A percentile compares a stretch with the other conserved stretches of the same genome.
These are phyloP conservation scores for Rhododendron simsii DNA, from an alignment of 148 eudicot species.

Conservation along the genomic window DNA sequence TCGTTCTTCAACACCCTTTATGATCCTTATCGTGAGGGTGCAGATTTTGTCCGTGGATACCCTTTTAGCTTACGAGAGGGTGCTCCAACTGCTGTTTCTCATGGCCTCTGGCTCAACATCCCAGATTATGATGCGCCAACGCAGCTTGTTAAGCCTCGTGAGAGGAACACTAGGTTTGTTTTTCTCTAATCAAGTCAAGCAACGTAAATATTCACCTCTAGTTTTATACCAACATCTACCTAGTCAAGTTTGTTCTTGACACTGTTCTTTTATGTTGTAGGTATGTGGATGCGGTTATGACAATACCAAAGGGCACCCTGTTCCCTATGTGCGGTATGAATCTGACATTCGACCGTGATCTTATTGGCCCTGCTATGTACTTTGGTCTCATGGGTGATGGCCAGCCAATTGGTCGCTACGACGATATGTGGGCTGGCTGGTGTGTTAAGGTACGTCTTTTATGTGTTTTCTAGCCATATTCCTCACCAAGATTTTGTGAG, in stretches of 20 bases:
- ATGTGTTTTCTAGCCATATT: not conserved
- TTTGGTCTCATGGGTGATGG: conserved; percentile 77
- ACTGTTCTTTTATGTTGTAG: conserved; percentile 13
- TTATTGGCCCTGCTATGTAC: conserved; percentile 69
- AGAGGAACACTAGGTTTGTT: conserved; percentile 49
- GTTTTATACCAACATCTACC: not conserved
- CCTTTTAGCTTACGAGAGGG: conserved; percentile 62
- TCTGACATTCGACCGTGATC: conserved; percentile 55
- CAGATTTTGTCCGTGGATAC: conserved; percentile 68
- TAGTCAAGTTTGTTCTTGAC: not conserved
- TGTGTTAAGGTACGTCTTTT: conserved; percentile 37
- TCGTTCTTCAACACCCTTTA: conserved; percentile 65
- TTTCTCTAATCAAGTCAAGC: not conserved
- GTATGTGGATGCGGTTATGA: conserved; percentile 60
- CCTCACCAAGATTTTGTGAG: not conserved
- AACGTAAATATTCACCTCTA: not conserved
- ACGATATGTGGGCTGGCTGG: conserved; percentile 78
- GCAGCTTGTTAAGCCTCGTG: conserved; percentile 67
- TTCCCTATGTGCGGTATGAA: conserved; percentile 81
- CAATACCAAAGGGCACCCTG: conserved; percentile 58
- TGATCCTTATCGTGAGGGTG: conserved; percentile 60
- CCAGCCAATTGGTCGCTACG: conserved; percentile 68
- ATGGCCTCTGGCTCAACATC: conserved; percentile 68
- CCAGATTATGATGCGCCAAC: conserved; percentile 75
- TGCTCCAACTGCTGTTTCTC: conserved; percentile 61